A percentile compares a stretch with the other conserved stretches of the same genome.
Conservation (phyloP, 116 monocot species). For the Thalassia testudinum region DNA sequence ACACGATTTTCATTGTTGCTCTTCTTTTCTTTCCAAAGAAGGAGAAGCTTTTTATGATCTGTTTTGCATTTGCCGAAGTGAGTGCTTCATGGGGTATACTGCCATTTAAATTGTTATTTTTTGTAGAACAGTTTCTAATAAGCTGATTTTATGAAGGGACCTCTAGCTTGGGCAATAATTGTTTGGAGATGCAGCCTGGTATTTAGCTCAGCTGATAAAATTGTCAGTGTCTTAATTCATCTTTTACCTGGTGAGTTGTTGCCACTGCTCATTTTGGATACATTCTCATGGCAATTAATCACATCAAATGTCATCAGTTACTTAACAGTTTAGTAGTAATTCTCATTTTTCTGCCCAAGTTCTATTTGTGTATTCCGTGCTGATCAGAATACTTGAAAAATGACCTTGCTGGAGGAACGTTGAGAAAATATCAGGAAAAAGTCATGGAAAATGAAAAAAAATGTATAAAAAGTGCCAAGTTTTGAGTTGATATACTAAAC, state of each 20-base stretch:
- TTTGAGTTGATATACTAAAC: no score
- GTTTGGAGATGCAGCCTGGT: constrained; percentile 94
- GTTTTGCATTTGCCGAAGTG: constrained; percentile 99
- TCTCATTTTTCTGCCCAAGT: no score
- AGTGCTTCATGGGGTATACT: constrained; percentile 3
- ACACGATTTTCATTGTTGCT: constrained; percentile 80
- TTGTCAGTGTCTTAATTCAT: constrained; percentile 95
- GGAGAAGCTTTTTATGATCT: constrained; percentile 98
- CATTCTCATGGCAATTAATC: no score
- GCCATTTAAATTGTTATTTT: not conserved
- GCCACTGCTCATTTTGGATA: not conserved
- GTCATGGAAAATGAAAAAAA: no score
- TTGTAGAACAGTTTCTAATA: not conserved
- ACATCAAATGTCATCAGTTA: no score
- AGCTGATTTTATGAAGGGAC: constrained; percentile 38
- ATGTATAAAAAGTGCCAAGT: no score
- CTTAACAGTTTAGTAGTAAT: no score
- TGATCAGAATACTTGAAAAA: no score
- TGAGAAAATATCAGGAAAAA: no score
- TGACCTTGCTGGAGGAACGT: no score
- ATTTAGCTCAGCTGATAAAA: constrained; percentile 91
- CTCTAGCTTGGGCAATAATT: constrained; percentile 97
- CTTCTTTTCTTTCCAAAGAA: constrained; percentile 82
- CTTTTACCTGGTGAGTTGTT: constrained; percentile 76
- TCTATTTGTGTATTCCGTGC: no score